Base-by-base conservation (phyloP, 192 early-diverging fungal genomes). In the Coemansia sp. region DNA sequence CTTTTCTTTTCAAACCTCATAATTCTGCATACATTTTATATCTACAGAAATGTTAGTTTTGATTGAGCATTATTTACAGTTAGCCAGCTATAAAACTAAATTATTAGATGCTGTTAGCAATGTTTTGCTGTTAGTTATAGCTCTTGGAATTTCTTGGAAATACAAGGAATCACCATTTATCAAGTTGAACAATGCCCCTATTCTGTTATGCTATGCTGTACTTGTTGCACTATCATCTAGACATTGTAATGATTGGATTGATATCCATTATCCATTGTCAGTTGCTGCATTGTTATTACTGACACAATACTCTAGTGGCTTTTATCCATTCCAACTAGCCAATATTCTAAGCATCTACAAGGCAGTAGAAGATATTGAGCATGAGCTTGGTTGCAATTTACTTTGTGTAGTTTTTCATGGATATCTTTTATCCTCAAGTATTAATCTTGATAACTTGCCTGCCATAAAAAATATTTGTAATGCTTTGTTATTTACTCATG, bases 261-360 rank as follows among this genome's bases (percentile, higher is more conserved):
- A 37, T 10, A n/a, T 49, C 7, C 49, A 26, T 8, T 32, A 63
- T 8, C 61, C 46, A 10, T 8, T 75, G 43, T 59, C 63, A 3
- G 42, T 61, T n/a, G 48, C 43, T 13, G 52, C 52, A 8, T 42
- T 66, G 19, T 39, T 47, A 6, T 22, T 66, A 1, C 59, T 75
- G 13, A 42, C 63, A 0, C 41, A 49, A 46, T 47, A 63, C 19
- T 59, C 52, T n/a, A 32, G 6, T 10, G 47, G 49, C 4, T 47
- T 56, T 26, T 41, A 55, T 6, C 58, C 52, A 13, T 70, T 70
- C 41, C 74, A 76, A 15, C n/a, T 66, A 2, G 37, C 64, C 16
- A 59, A 64, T 15, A n/a, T 69, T 2, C 49, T 76, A 3, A 55
- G 61, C 5, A 59, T 76, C 16, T 66, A 67, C 65, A 68, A 63